These are phyloP conservation scores for Barnettozyma hawaiiensis DNA, from an alignment of 1,139 yeast species.

Conservation along the genomic window DNA sequence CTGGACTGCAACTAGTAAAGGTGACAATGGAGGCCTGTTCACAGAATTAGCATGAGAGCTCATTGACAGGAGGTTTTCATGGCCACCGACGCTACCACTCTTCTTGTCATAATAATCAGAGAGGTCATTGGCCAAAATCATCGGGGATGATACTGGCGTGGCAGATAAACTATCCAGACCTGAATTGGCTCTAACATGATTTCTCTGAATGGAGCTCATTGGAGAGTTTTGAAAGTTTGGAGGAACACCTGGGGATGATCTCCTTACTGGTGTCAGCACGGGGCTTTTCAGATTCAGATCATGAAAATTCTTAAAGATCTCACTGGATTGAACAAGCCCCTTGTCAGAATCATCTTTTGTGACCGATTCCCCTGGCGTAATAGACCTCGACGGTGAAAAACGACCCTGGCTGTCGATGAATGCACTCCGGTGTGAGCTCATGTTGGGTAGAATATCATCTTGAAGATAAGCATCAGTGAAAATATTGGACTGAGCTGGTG, in stretches of 20 bases:
- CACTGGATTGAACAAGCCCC: conserved; percentile 4
- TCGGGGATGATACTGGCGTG: conserved; percentile 46
- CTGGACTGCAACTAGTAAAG: conserved; percentile 57
- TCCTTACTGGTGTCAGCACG: conserved; percentile 44
- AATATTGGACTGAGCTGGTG: conserved; percentile 28
- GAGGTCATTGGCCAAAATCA: conserved; percentile 24
- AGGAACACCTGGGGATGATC: conserved; percentile 42
- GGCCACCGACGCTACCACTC: conserved; percentile 9
- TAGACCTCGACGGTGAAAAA: conserved; percentile 33
- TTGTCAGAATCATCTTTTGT: conserved; percentile 3
- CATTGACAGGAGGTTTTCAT: conserved; percentile 16
- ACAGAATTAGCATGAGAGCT: conserved; percentile 9
- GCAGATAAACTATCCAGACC: conserved; percentile 19
- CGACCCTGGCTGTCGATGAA: conserved; percentile 19
- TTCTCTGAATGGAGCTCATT: conserved; percentile 52
- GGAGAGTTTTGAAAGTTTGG: conserved; percentile 39
- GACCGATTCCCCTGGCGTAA: conserved; percentile 32
- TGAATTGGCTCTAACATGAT: conserved; percentile 27
- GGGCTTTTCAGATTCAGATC: conserved; percentile 25
- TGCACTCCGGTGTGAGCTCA: conserved; percentile 8
- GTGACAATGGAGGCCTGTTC: conserved; percentile 68
- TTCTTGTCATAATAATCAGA: conserved; percentile 24
- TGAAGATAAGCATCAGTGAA: conserved; percentile 39
- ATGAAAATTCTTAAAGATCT: conserved; percentile 13
- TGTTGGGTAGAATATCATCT: conserved; percentile 29